Conservation (phyloP, 176 grass and related monocot species). For the Miscanthus lutarioriparius region DNA sequence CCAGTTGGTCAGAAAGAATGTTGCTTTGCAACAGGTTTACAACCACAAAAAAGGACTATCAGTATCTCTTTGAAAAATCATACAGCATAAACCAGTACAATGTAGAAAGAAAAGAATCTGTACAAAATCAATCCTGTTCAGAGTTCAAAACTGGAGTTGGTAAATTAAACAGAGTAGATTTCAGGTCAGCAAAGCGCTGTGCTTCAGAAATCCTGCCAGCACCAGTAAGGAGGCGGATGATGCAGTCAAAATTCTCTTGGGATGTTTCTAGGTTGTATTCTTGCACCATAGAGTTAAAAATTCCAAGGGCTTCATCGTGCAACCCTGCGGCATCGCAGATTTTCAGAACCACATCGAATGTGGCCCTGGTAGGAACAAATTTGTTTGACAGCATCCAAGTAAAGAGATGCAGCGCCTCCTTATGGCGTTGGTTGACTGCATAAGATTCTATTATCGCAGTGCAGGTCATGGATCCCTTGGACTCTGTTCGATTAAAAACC, state of each 20-base stretch:
- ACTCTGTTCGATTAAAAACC: slow-evolving; percentile 55
- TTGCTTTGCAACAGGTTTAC: neutral
- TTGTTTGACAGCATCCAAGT: slow-evolving; percentile 33
- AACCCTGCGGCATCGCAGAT: slow-evolving; percentile 55
- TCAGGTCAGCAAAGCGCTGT: slow-evolving; percentile 67
- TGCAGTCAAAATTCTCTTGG: slow-evolving; percentile 76
- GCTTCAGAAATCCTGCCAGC: slow-evolving; percentile 64
- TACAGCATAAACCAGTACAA: neutral
- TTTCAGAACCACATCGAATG: slow-evolving; percentile 60
- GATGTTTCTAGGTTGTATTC: slow-evolving; percentile 71
- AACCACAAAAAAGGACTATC: neutral
- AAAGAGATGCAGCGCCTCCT: neutral
- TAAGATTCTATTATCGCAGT: slow-evolving; percentile 86
- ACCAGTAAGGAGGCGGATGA: slow-evolving; percentile 59
- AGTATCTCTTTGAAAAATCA: slow-evolving; percentile 5
- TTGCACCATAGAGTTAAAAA: slow-evolving; percentile 71
- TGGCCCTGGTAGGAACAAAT: slow-evolving; percentile 72
- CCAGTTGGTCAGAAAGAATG: slow-evolving; percentile 1
- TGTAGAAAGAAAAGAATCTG: slow-evolving; percentile 20
- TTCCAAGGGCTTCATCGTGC: slow-evolving; percentile 52
- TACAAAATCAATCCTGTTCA: slow-evolving; percentile 33
- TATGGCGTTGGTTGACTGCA: slow-evolving; percentile 15
- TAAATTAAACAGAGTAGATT: slow-evolving; percentile 49
- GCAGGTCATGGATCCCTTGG: slow-evolving; percentile 56
- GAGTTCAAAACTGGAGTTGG: slow-evolving; percentile 26